Percentiles rank a stretch among this genome's conserved stretches.
phyloP scores from a whole-genome alignment of 805 yeast genomes.

The Debaryomyces hansenii region DNA sequence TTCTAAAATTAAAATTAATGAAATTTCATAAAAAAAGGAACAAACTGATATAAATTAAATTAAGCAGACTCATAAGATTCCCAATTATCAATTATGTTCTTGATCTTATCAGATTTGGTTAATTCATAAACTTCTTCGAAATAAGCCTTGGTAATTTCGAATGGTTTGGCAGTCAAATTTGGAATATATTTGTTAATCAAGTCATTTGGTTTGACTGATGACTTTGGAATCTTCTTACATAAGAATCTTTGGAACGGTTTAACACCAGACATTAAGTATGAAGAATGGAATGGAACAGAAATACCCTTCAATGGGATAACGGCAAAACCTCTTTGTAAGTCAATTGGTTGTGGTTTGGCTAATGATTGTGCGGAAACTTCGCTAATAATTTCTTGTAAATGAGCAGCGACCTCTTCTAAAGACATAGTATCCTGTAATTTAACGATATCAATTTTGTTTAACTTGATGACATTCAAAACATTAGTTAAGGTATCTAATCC shows the following conservation, averaged over 20 bases:
- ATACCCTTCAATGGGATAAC: constrained; percentile 98
- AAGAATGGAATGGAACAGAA: constrained; percentile 99
- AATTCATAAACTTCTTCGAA: constrained; percentile 93
- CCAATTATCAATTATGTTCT: constrained; percentile 92
- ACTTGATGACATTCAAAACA: constrained; percentile 87
- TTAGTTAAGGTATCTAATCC: constrained; percentile 91
- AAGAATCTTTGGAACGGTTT: constrained; percentile 98
- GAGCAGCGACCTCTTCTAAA: constrained; percentile 84
- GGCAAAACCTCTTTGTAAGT: constrained; percentile 96
- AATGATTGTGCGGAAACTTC: constrained; percentile 80
- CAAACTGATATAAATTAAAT: not conserved
- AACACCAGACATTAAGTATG: constrained; percentile 97
- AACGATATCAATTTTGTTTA: constrained; percentile 91
- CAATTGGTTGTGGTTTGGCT: constrained; percentile 96
- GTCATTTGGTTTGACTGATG: constrained; percentile 92
- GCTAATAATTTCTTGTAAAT: constrained; percentile 80
- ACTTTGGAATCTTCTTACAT: constrained; percentile 91
- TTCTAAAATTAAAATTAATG: too few relatives aligned
- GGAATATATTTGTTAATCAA: constrained; percentile 96
- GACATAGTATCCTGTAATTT: constrained; percentile 81
- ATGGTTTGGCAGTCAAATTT: constrained; percentile 97
- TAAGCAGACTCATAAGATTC: constrained; percentile 68
- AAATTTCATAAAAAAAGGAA: not conserved
- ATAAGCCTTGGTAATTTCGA: constrained; percentile 92
- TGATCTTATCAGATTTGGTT: constrained; percentile 89